Evolutionary conservation across 1,139 yeast species (phyloP).

Genomic region (Yamadazyma sp.): DNA sequence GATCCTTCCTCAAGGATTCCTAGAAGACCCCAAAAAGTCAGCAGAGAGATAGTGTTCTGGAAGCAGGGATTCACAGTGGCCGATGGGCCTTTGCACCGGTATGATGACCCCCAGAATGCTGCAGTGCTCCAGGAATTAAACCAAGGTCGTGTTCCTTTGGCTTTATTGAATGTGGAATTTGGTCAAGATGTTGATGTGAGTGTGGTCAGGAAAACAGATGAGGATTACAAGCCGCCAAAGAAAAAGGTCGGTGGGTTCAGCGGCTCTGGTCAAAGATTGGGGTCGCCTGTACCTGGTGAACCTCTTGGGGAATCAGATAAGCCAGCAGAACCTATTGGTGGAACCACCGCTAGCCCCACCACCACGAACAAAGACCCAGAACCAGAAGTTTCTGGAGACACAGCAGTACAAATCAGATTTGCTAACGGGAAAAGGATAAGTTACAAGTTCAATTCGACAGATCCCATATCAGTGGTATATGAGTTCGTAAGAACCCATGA

Average conservation of each 20-base stretch:
- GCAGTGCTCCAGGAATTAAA: conserved; percentile 76
- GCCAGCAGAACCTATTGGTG: no score
- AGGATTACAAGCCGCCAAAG: conserved; percentile 77
- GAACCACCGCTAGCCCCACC: conserved; percentile 6
- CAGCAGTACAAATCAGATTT: conserved; percentile 78
- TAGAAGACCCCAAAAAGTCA: conserved; percentile 51
- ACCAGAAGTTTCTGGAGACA: conserved; percentile 51
- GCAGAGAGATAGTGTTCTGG: conserved; percentile 89
- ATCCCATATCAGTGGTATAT: conserved; percentile 67
- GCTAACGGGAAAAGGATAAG: conserved; percentile 77
- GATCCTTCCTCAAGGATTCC: conserved; percentile 29
- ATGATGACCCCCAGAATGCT: conserved; percentile 87
- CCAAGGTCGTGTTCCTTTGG: conserved; percentile 91
- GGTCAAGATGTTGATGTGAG: conserved; percentile 97
- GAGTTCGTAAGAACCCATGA: conserved; percentile 59
- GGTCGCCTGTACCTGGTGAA: conserved; percentile 86
- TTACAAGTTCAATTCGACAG: conserved; percentile 63
- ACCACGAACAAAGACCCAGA: conserved; percentile 3
- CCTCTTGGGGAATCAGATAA: conserved; percentile 21
- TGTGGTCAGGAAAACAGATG: conserved; percentile 78
- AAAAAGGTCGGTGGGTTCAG: conserved; percentile 66
- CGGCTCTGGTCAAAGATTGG: conserved; percentile 87
- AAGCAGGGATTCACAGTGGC: conserved; percentile 94
- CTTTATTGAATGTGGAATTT: conserved; percentile 74
- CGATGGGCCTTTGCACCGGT: conserved; percentile 80